phyloP scores from a whole-genome alignment of 176 grass and related monocot genomes.

The Ensete glaucum region DNA sequence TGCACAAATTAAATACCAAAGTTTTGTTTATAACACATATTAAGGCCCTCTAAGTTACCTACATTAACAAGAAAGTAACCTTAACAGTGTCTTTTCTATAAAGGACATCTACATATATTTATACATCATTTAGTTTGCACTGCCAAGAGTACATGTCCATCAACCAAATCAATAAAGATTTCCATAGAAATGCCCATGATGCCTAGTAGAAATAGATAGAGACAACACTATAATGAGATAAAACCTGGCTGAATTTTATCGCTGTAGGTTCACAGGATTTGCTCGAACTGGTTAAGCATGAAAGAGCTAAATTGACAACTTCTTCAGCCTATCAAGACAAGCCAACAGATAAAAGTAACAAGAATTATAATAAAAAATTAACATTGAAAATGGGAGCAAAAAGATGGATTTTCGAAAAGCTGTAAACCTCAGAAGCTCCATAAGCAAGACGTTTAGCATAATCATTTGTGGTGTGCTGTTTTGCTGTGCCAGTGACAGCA shows the following conservation, averaged over 20 bases:
- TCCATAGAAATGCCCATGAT: too few species aligned
- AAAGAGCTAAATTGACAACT: constrained; percentile 49
- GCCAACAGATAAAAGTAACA: constrained; percentile 4
- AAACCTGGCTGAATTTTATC: constrained; percentile 58
- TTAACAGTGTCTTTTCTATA: too few species aligned
- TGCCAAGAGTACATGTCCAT: too few species aligned
- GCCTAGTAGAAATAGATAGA: too few species aligned
- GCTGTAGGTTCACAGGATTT: constrained; percentile 31
- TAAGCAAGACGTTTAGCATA: constrained; percentile 70
- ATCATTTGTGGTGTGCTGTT: constrained; percentile 82
- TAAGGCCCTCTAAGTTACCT: too few species aligned
- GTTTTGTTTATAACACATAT: too few species aligned
- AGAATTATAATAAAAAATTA: constrained; percentile 18
- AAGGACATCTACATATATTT: too few species aligned
- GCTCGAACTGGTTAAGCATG: constrained; percentile 44
- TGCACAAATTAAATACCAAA: too few species aligned
- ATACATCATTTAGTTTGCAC: too few species aligned
- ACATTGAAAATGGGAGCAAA: not conserved
- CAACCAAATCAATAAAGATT: too few species aligned
- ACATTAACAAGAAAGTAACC: too few species aligned
- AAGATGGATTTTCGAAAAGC: not conserved
- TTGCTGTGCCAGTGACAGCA: constrained; percentile 71
- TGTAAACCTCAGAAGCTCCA: constrained; percentile 49
- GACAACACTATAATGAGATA: constrained; percentile 17
- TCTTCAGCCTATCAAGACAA: constrained; percentile 39